A percentile compares a stretch with the other conserved stretches of the same genome.
Evolutionary conservation across 257 asterid species (phyloP).

Genomic region (Sherardia arvensis): DNA sequence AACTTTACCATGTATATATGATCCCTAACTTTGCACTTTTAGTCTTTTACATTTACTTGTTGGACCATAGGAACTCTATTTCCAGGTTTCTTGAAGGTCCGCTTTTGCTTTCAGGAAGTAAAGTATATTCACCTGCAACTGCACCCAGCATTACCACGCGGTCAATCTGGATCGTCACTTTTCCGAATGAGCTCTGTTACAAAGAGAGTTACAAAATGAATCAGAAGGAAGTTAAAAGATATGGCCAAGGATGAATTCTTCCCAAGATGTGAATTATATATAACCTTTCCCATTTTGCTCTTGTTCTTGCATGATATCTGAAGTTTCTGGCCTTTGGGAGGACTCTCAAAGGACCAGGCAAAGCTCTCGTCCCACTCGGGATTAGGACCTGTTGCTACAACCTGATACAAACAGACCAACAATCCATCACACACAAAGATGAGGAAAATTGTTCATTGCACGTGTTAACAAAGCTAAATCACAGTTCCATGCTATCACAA

Average conservation of each 20-base stretch:
- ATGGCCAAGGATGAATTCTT: not conserved
- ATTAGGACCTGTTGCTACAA: slow-evolving; percentile 90
- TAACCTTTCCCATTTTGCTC: slow-evolving; percentile 99
- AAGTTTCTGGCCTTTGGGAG: slow-evolving; percentile 98
- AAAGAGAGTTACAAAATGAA: not conserved
- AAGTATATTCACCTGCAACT: slow-evolving; percentile 88
- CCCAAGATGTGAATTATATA: not conserved
- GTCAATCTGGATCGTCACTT: slow-evolving; percentile 95
- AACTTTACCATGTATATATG: slow-evolving; percentile 6
- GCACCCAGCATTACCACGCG: slow-evolving; percentile 98
- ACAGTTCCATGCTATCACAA: not conserved
- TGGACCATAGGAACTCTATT: slow-evolving; percentile 94
- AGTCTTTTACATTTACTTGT: slow-evolving; percentile 34
- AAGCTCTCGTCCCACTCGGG: slow-evolving; percentile 98
- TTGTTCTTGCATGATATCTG: slow-evolving; percentile 99
- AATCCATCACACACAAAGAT: not conserved
- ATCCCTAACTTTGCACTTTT: slow-evolving; percentile 11
- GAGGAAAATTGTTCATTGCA: not conserved
- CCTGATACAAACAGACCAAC: slow-evolving; percentile 30
- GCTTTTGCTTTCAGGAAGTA: slow-evolving; percentile 86
- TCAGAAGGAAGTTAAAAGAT: not conserved
- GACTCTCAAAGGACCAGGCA: slow-evolving; percentile 93
- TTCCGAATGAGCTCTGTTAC: slow-evolving; percentile 86
- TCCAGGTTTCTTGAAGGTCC: slow-evolving; percentile 91
- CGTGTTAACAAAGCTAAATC: not conserved